Evolutionary conservation across 2,329 filamentous ascomycete genomes (phyloP).

Genomic region (Raffaelea arxii): DNA sequence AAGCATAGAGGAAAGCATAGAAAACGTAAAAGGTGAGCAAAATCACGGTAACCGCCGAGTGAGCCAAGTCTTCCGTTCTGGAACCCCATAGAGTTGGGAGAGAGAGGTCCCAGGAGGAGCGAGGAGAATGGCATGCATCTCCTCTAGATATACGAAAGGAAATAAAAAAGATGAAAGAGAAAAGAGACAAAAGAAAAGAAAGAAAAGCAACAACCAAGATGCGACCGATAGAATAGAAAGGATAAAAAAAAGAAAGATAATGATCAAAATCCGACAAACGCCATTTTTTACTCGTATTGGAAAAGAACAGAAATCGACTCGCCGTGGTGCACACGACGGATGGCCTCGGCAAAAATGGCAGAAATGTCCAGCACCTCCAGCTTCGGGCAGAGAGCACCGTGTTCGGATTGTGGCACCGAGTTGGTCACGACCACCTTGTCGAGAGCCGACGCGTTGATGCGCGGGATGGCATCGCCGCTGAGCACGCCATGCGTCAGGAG

Average conservation of each 20-base stretch:
- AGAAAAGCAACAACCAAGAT: conserved; percentile 1
- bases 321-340: conserved; percentile 90
- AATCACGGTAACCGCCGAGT: too few relatives aligned
- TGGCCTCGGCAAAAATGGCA: conserved; percentile 88
- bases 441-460: conserved; percentile 85
- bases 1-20: too few relatives aligned
- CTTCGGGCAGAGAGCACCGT: conserved; percentile 70
- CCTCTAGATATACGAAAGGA: too few relatives aligned
- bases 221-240: not conserved
- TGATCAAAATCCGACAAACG: too few relatives aligned
- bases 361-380: conserved; percentile 87
- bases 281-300: conserved; percentile 71
- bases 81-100: too few relatives aligned
- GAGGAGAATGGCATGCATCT: too few relatives aligned
- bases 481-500: conserved; percentile 91
- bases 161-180: not conserved
- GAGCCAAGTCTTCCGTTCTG: too few relatives aligned
- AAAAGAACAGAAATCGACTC: conserved; percentile 97
- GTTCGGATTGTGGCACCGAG: conserved; percentile 80
- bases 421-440: conserved; percentile 96
- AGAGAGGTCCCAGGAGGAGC: too few relatives aligned
- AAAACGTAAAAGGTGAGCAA: too few relatives aligned
- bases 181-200: conserved; percentile 1
- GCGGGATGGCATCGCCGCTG: conserved; percentile 86
- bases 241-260: not conserved